These are phyloP conservation scores for Rosa multiflora DNA, from an alignment of 306 rosid species.

Conservation along the genomic window DNA sequence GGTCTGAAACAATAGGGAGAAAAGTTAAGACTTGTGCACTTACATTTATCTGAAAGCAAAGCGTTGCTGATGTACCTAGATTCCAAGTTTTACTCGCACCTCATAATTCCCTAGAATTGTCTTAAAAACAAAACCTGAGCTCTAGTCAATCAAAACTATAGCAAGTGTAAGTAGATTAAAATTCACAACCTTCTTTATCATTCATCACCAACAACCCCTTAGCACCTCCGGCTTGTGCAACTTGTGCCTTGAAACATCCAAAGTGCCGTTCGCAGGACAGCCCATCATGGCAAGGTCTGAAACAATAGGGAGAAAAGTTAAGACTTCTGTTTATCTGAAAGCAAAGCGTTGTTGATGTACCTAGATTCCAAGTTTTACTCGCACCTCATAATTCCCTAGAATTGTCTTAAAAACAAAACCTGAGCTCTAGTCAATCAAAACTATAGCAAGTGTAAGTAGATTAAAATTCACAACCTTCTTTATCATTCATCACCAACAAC, in stretches of 20 bases:
- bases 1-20: slow-evolving; percentile 42
- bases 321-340: not conserved
- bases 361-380: not conserved
- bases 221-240: slow-evolving; percentile 76
- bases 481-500: slow-evolving; percentile 59
- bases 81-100: not conserved
- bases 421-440: slow-evolving; percentile 3
- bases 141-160: not conserved
- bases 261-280: slow-evolving; percentile 49
- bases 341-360: not conserved
- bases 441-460: slow-evolving; percentile 14
- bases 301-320: slow-evolving; percentile 15
- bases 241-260: slow-evolving; percentile 65
- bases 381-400: not conserved
- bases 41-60: not conserved
- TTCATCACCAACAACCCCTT: slow-evolving; percentile 59
- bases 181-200: slow-evolving; percentile 58
- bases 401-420: not conserved
- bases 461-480: slow-evolving; percentile 52
- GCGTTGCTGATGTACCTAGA: not conserved
- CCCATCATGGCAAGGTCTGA: slow-evolving; percentile 66
- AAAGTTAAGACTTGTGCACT: not conserved
- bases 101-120: not conserved
- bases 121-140: not conserved
- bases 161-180: slow-evolving; percentile 17